These are phyloP conservation scores for Diplocarpon mali DNA, from an alignment of 2,329 filamentous ascomycete species.

Conservation along the genomic window DNA sequence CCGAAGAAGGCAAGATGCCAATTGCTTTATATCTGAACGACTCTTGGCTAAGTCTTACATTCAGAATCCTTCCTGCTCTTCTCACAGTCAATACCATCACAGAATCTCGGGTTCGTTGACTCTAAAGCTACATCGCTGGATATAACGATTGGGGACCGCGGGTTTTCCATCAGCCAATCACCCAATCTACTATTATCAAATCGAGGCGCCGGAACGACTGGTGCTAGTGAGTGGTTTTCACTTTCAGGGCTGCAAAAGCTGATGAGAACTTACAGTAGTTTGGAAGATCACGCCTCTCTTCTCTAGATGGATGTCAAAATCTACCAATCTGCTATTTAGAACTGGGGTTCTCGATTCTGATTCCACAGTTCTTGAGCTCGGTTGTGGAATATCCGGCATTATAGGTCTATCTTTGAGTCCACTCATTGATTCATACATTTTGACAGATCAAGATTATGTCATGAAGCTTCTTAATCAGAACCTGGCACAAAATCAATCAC, in stretches of 20 bases:
- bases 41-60: conserved; percentile 4
- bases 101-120: conserved; percentile 78
- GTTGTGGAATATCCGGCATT: conserved; percentile 77
- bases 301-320: conserved; percentile 63
- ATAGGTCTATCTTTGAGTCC: conserved; percentile 59
- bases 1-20: conserved; percentile 44
- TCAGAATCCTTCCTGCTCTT: conserved; percentile 84
- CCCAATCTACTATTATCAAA: conserved; percentile 70
- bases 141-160: conserved; percentile 54
- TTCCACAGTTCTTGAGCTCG: conserved; percentile 67
- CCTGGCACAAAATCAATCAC: conserved; percentile 46
- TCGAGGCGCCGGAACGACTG: conserved; percentile 62
- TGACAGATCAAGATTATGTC: conserved; percentile 85
- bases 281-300: conserved; percentile 86
- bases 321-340: conserved; percentile 51
- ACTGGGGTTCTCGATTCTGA: conserved; percentile 38
- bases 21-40: neutral
- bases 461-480: conserved; percentile 68
- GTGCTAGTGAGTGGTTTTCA: conserved; percentile 41
- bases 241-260: conserved; percentile 2
- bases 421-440: conserved; percentile 50
- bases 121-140: conserved; percentile 53
- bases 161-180: conserved; percentile 73
- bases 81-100: conserved; percentile 60
- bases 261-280: conserved; percentile 44